Evolutionary conservation across 2,329 filamentous ascomycete genomes (phyloP).

Genomic region (Ophiostoma himal-ulmi): DNA sequence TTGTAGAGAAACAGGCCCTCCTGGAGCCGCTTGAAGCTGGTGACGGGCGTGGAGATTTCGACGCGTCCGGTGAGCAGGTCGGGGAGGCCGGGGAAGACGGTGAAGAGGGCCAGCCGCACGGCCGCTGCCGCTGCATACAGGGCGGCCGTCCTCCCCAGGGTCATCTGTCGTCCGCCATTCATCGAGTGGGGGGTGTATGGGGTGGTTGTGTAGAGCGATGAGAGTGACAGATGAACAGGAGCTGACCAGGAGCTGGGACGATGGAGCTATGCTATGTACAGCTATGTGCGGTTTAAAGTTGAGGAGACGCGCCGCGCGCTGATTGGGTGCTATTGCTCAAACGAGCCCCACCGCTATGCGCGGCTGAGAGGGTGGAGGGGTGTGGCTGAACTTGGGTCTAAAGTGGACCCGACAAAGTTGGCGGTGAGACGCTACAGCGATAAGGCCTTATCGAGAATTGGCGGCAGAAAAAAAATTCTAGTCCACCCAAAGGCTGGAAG

Average conservation of each 20-base stretch:
- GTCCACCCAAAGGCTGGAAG: background rate
- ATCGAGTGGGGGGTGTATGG: slow-evolving; percentile 17
- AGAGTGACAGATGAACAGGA: background rate
- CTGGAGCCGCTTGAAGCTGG: slow-evolving; percentile 97
- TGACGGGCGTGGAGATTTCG: slow-evolving; percentile 94
- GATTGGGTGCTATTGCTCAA: slow-evolving; percentile 14
- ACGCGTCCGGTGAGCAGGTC: slow-evolving; percentile 83
- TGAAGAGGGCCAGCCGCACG: slow-evolving; percentile 73
- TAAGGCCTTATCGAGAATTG: slow-evolving; percentile 14
- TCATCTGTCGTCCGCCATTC: slow-evolving; percentile 26
- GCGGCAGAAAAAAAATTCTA: slow-evolving; percentile 26
- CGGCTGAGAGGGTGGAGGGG: background rate
- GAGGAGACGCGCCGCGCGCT: slow-evolving; percentile 18
- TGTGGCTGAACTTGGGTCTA: slow-evolving; percentile 7
- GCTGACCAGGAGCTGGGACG: background rate
- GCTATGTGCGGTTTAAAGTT: background rate
- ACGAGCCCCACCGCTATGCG: background rate
- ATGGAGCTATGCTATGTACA: background rate
- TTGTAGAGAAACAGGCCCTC: slow-evolving; percentile 95
- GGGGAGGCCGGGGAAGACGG: slow-evolving; percentile 74
- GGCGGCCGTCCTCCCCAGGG: slow-evolving; percentile 43
- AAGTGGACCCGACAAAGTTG: background rate
- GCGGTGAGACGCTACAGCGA: slow-evolving; percentile 18
- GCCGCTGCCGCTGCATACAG: slow-evolving; percentile 72
- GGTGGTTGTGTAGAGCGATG: slow-evolving; percentile 3